A percentile compares a stretch with the other conserved stretches of the same genome.
These are phyloP conservation scores for Colletotrichum salicis DNA, from an alignment of 2,329 filamentous ascomycete genomes.

Conservation along the genomic window DNA sequence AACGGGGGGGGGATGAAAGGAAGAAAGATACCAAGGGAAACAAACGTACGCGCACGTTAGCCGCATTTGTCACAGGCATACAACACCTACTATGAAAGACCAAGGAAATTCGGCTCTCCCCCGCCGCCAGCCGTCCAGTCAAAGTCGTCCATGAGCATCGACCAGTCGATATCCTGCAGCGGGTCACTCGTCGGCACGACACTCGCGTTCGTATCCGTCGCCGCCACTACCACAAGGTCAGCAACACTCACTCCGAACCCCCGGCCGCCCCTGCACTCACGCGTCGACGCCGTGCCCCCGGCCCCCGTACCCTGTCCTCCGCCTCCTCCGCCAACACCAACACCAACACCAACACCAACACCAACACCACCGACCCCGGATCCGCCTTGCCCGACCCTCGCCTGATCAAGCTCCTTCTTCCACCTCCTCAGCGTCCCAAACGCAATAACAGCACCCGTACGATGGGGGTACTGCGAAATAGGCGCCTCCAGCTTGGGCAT, in stretches of 20 bases:
- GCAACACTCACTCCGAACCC: conserved; percentile 24
- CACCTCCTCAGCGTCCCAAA: conserved; percentile 62
- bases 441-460: conserved; percentile 60
- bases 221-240: conserved; percentile 30
- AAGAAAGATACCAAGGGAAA: not conserved
- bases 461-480: conserved; percentile 54
- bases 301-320: conserved; percentile 28
- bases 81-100: conserved; percentile 18
- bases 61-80: not conserved
- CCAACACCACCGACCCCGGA: not conserved
- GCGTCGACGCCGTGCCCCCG: conserved; percentile 11
- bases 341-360: not conserved
- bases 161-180: conserved; percentile 61
- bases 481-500: conserved; percentile 52
- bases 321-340: conserved; percentile 19
- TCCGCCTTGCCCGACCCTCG: conserved; percentile 31
- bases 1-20: no score
- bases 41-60: not conserved
- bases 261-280: conserved; percentile 23
- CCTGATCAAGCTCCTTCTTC: conserved; percentile 53
- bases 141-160: conserved; percentile 62
- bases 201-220: conserved; percentile 15
- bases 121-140: conserved; percentile 49
- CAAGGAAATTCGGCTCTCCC: conserved; percentile 32
- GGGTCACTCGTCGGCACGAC: conserved; percentile 41